Conservation (phyloP, 768 basidiomycete genomes). For the Inosperma sp. region DNA sequence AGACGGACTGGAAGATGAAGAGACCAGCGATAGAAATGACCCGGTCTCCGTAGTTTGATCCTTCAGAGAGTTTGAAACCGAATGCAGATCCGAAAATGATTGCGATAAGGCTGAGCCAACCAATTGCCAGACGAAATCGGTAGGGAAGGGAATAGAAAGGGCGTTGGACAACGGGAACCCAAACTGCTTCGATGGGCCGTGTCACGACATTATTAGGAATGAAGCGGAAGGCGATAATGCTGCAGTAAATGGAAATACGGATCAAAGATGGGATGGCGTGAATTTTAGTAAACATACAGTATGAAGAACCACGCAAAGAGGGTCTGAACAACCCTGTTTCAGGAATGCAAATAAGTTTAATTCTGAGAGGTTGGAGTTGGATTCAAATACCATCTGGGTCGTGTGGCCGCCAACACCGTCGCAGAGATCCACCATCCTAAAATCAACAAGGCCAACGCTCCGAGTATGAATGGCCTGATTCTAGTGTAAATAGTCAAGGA, state of each 20-base stretch:
- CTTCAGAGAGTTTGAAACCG: constrained; percentile 49
- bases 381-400: constrained; percentile 62
- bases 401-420: constrained; percentile 60
- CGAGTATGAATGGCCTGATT: constrained; percentile 44
- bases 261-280: neutral
- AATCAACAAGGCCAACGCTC: constrained; percentile 53
- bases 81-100: constrained; percentile 86
- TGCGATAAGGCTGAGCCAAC: constrained; percentile 73
- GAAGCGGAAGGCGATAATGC: constrained; percentile 80
- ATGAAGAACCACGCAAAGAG: constrained; percentile 83
- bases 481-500: constrained; percentile 20
- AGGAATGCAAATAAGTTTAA: constrained; percentile 9
- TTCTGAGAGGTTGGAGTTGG: constrained; percentile 7
- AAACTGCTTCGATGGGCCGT: constrained; percentile 65
- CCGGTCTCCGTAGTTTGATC: neutral
- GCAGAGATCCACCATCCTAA: constrained; percentile 86
- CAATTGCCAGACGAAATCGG: constrained; percentile 51
- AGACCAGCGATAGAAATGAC: constrained; percentile 56
- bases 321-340: constrained; percentile 69
- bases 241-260: constrained; percentile 20
- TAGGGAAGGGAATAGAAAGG: constrained; percentile 64
- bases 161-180: constrained; percentile 57
- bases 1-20: constrained; percentile 70
- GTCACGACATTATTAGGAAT: constrained; percentile 69
- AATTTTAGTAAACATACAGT: constrained; percentile 37